Conservation (phyloP, 73 alveolate species). For the Symbiodinium pilosum region DNA sequence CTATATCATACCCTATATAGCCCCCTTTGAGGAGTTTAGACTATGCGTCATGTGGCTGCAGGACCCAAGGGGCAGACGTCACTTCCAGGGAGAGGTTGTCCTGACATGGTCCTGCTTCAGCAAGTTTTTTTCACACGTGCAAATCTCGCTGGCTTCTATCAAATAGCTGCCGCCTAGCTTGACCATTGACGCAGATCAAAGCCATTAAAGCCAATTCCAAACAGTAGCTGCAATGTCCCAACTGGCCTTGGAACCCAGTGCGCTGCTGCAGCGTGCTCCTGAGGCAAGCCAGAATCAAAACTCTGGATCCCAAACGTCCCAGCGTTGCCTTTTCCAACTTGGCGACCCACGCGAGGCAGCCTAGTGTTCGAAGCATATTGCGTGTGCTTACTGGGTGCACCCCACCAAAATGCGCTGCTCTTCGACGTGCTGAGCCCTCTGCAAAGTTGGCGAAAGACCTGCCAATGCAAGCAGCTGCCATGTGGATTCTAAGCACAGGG, state of each 20-base stretch:
- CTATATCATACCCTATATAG: too few relatives aligned
- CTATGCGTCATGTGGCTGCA: too few relatives aligned
- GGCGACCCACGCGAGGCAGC: slow-evolving; percentile 90
- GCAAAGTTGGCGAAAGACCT: slow-evolving; percentile 24
- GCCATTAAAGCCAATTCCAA: too few relatives aligned
- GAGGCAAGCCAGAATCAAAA: neutral
- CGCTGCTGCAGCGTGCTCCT: neutral
- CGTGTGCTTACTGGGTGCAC: too few relatives aligned
- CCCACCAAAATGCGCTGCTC: neutral
- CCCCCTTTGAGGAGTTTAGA: too few relatives aligned
- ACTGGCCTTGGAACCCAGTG: neutral
- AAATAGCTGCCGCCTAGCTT: too few relatives aligned
- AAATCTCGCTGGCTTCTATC: too few relatives aligned
- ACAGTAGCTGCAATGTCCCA: neutral
- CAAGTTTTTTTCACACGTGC: too few relatives aligned
- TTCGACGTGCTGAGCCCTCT: neutral
- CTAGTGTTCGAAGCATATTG: neutral
- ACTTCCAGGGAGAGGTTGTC: slow-evolving; percentile 5
- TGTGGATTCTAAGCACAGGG: neutral
- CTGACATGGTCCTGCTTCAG: slow-evolving; percentile 6
- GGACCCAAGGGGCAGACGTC: neutral
- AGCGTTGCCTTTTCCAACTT: slow-evolving; percentile 13
- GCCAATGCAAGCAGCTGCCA: neutral
- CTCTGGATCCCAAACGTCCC: neutral
- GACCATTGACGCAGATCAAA: too few relatives aligned